Base-by-base conservation (phyloP, 805 yeast species). In the Grigorovia transvaalensis region DNA sequence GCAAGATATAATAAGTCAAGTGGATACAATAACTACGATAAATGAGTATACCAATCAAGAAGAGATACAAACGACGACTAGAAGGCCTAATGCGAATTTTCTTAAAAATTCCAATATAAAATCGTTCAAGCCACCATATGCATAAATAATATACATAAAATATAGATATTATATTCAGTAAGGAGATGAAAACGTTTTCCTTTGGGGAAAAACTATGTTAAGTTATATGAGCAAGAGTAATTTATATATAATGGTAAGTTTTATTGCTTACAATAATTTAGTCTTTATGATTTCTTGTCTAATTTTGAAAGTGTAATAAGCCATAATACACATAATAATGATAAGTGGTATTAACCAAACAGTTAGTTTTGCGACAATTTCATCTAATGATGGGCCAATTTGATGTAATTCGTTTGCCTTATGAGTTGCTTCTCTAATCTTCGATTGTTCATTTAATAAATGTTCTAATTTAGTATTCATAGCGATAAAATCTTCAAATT, bases 1-100 rank as follows among this genome's bases (percentile, higher is more conserved):
- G 46, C 63, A 67, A 44, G 71, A 68, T 19, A 59, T 62, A 18
- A 53, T 73, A 38, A 57, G 58, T 2, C 57, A 63, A 19, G 65
- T 63, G 20, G 65, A 61, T 19, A 61, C 66, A 9, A 67, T 61
- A 15, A 62, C 61, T 0, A 62, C 54, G 5, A 66, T 69, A 47
- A 75, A 75, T 51, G 74, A 70, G 40, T 65, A 61, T 18, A 60
- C 75, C n/a, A 57, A 70, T 51, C 68, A 68, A 38, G 74, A 71
- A 20, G 78, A 75, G 56, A 65, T 72, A 7, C 70, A 73, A 20
- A 72, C 73, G 9, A 73, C 74, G 19, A 71, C 69, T 55, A 68
- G 75, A 54, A 64, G 60, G 47, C 78, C 81, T 2, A 78, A 76
- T 60, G 74, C 80, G 9, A 78, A 78, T 57, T 69, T 73, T 48